These are phyloP conservation scores for Parietichytrium sp. DNA, from an alignment of 108 stramenopile species.

Conservation along the genomic window DNA sequence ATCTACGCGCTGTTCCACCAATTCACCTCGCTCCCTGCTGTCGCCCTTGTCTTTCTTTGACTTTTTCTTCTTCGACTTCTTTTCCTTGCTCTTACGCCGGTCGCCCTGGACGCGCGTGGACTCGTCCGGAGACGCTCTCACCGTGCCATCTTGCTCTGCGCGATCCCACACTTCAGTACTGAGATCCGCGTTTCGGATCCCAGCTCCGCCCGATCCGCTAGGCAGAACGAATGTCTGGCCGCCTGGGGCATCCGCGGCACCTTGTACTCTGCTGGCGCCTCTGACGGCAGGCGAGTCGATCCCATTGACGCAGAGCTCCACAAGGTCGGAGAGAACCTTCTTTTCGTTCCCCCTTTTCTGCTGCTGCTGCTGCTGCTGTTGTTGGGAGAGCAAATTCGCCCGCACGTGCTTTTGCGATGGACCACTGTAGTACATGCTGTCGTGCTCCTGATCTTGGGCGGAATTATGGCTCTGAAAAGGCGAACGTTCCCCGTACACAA, in stretches of 20 bases:
- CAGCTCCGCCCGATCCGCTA: no score
- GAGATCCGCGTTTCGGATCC: background rate
- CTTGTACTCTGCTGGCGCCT: background rate
- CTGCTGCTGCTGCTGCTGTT: background rate
- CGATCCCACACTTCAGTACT: background rate
- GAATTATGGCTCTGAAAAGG: background rate
- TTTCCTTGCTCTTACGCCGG: background rate
- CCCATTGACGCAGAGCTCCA: slow-evolving; percentile 26
- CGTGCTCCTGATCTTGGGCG: background rate
- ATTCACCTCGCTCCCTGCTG: no score
- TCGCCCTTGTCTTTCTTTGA: background rate
- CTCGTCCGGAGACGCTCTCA: slow-evolving; percentile 1
- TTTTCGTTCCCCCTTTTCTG: no score
- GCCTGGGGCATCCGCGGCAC: background rate
- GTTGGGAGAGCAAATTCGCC: background rate
- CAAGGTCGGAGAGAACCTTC: background rate
- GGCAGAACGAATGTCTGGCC: background rate
- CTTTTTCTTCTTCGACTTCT: slow-evolving; percentile 9
- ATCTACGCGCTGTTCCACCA: background rate
- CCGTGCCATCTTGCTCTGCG: background rate
- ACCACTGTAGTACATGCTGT: slow-evolving; percentile 20
- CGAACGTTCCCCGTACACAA: slow-evolving; percentile 3
- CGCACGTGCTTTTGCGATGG: background rate
- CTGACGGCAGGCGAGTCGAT: background rate
- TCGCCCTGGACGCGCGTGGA: background rate